phyloP scores from a whole-genome alignment of 495 filamentous ascomycete species.

The Cryomyces antarcticus region DNA sequence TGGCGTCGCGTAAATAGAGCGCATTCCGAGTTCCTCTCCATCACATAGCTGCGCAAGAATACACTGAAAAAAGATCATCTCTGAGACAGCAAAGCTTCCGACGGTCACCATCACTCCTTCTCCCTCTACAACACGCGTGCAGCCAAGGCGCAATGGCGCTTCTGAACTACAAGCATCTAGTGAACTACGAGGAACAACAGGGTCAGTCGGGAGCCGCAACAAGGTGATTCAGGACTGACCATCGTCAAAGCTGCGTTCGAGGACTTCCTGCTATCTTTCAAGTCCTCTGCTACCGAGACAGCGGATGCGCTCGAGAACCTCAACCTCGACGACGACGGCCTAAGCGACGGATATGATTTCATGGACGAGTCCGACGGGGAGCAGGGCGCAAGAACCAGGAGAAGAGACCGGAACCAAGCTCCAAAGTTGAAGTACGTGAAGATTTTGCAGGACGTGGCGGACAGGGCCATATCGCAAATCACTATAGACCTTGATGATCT shows the following conservation, averaged over 20 bases:
- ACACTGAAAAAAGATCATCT: too few species aligned
- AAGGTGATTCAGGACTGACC: conserved; percentile 2
- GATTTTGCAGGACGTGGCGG: conserved; percentile 68
- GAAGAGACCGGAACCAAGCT: conserved; percentile 22
- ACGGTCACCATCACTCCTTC: too few species aligned
- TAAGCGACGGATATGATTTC: conserved; percentile 89
- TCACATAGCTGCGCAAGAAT: too few species aligned
- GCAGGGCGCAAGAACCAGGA: conserved; percentile 20
- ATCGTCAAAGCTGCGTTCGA: conserved; percentile 48
- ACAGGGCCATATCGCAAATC: conserved; percentile 52
- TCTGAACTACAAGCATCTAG: conserved; percentile 46
- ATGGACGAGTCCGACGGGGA: conserved; percentile 61
- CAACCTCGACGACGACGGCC: conserved; percentile 67
- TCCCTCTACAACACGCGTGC: too few species aligned
- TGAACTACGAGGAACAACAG: conserved; percentile 75
- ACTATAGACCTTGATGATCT: conserved; percentile 82
- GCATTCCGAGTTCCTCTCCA: too few species aligned
- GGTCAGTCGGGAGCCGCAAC: conserved; percentile 22
- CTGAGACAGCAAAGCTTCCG: too few species aligned
- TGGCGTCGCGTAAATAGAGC: too few species aligned
- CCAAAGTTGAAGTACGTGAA: conserved; percentile 79
- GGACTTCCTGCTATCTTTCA: conserved; percentile 74
- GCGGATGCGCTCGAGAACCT: conserved; percentile 63
- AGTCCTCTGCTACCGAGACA: conserved; percentile 55
- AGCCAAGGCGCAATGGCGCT: conserved; percentile 47